phyloP scores from a whole-genome alignment of 2,329 filamentous ascomycete species.

The Cephalotrichum gorgonifer region DNA sequence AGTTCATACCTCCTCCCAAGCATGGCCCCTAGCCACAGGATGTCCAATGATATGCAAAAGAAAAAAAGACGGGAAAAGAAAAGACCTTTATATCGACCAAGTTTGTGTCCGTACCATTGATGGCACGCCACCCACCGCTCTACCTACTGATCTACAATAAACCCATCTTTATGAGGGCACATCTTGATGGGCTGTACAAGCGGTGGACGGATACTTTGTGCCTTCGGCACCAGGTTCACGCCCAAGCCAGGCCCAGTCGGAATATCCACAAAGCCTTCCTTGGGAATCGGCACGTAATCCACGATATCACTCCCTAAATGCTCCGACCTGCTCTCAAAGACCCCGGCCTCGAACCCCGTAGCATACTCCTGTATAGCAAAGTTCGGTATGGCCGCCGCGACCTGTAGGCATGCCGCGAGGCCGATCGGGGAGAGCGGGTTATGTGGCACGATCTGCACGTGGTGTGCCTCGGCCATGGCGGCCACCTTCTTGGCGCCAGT shows the following conservation, averaged over 20 bases:
- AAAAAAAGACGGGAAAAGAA: too few relatives aligned
- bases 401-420: slow-evolving; percentile 8
- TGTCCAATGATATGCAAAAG: too few relatives aligned
- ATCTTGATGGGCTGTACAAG: too few relatives aligned
- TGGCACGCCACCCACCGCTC: too few relatives aligned
- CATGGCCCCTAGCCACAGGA: too few relatives aligned
- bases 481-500: slow-evolving; percentile 8
- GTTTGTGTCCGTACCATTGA: too few relatives aligned
- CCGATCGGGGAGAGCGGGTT: slow-evolving; percentile 8
- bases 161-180: too few relatives aligned
- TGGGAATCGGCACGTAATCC: slow-evolving; percentile 55
- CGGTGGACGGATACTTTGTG: too few relatives aligned
- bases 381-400: slow-evolving; percentile 7
- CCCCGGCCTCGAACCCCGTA: slow-evolving; percentile 1
- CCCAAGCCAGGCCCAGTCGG: slow-evolving; percentile 53
- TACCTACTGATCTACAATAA: too few relatives aligned
- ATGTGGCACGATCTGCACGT: slow-evolving; percentile 8
- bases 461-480: slow-evolving; percentile 8
- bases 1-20: too few relatives aligned
- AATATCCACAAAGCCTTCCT: slow-evolving; percentile 54
- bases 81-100: too few relatives aligned
- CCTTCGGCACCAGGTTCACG: too few relatives aligned
- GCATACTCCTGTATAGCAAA: slow-evolving; percentile 9
- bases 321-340: slow-evolving; percentile 1
- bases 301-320: slow-evolving; percentile 31